phyloP scores from a whole-genome alignment of 345 rosid species.

The Streptanthus diversifolius region DNA sequence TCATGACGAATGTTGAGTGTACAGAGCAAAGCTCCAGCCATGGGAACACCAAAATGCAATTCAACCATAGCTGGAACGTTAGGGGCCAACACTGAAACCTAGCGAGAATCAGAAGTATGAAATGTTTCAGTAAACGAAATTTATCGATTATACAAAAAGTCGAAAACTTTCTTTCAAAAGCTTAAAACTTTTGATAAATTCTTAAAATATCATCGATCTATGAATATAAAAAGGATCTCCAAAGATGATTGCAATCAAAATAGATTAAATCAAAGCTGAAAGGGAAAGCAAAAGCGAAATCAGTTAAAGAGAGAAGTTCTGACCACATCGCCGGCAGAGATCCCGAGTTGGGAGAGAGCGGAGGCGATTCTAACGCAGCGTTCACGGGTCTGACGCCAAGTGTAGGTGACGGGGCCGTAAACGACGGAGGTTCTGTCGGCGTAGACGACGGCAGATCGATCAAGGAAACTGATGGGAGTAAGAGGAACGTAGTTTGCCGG shows the following conservation, averaged over 20 bases:
- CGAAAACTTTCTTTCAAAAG: not conserved
- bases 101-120: not conserved
- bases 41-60: constrained; percentile 82
- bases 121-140: no score
- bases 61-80: constrained; percentile 79
- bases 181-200: not conserved
- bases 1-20: constrained; percentile 74
- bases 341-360: constrained; percentile 40
- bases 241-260: not conserved
- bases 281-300: not conserved
- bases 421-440: constrained; percentile 46
- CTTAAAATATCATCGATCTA: not conserved
- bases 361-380: constrained; percentile 71
- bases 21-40: constrained; percentile 78
- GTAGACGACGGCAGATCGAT: constrained; percentile 53
- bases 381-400: constrained; percentile 59
- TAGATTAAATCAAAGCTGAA: not conserved
- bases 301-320: constrained; percentile 10
- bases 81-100: constrained; percentile 71
- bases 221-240: not conserved
- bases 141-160: not conserved
- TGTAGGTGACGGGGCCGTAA: constrained; percentile 44
- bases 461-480: constrained; percentile 58
- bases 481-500: constrained; percentile 55
- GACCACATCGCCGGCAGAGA: constrained; percentile 53